These are phyloP conservation scores for Termitomyces sp. DNA, from an alignment of 768 basidiomycete species.

Conservation along the genomic window DNA sequence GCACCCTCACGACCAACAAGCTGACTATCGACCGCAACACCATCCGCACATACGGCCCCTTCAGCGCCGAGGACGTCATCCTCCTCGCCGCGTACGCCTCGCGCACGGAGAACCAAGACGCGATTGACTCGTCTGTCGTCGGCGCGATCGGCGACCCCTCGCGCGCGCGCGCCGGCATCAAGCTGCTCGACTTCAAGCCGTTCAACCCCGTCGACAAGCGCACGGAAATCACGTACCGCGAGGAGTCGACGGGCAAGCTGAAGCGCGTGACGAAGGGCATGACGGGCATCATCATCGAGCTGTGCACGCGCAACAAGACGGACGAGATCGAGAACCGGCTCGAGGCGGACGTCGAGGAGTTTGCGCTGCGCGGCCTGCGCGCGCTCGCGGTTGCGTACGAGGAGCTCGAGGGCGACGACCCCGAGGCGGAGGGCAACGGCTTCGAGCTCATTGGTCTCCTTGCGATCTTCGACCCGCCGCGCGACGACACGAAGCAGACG, in stretches of 20 bases:
- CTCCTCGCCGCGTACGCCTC: conserved; percentile 94
- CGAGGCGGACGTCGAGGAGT: conserved; percentile 95
- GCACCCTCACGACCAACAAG: conserved; percentile 98
- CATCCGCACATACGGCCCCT: conserved; percentile 86
- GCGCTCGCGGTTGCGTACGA: conserved; percentile 96
- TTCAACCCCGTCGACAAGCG: conserved; percentile 99
- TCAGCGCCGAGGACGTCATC: conserved; percentile 87
- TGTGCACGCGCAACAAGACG: conserved; percentile 97
- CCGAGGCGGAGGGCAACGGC: conserved; percentile 88
- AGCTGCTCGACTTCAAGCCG: conserved; percentile 97
- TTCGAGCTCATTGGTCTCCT: conserved; percentile 97
- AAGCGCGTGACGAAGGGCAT: conserved; percentile 99
- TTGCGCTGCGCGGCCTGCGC: conserved; percentile 93
- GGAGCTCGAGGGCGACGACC: conserved; percentile 81
- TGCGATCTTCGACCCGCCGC: conserved; percentile 96
- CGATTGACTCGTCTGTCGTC: conserved; percentile 89
- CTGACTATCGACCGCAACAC: conserved; percentile 94
- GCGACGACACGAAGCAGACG: conserved; percentile 97
- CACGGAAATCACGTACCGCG: conserved; percentile 97
- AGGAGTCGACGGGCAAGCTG: conserved; percentile 90
- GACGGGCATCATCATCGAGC: conserved; percentile 98
- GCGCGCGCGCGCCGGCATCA: conserved; percentile 88
- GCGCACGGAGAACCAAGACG: conserved; percentile 98
- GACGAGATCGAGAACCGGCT: conserved; percentile 87
- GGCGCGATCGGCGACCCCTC: conserved; percentile 66